phyloP scores from a whole-genome alignment of 73 alveolate genomes.

The Paramecium bursaria region DNA sequence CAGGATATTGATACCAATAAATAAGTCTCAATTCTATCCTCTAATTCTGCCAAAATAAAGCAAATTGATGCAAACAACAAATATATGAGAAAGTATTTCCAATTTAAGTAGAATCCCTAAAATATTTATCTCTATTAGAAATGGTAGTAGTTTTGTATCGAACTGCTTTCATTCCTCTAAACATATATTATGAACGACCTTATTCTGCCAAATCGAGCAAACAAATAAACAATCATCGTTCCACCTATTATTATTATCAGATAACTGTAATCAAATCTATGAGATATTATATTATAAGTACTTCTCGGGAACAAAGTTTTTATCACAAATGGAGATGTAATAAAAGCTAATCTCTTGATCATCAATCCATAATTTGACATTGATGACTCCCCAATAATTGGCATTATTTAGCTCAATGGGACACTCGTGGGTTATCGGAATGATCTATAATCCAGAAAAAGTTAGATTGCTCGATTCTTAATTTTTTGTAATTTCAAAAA shows the following conservation, averaged over 20 bases:
- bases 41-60: neutral
- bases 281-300: no score
- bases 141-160: no score
- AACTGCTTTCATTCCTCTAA: neutral
- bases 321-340: neutral
- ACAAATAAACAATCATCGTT: no score
- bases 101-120: neutral
- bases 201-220: neutral
- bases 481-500: no score
- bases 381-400: neutral
- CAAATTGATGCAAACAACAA: neutral
- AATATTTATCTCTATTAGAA: no score
- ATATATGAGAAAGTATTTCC: no score
- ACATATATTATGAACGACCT: neutral
- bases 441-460: no score
- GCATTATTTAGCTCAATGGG: neutral
- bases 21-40: neutral
- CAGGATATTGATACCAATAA: neutral
- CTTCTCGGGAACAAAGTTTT: neutral
- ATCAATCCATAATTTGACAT: neutral
- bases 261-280: neutral
- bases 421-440: neutral
- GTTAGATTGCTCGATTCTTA: neutral
- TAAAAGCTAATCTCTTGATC: neutral
- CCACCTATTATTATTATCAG: neutral